Evolutionary conservation across 2,329 filamentous ascomycete species (phyloP), one percentile per base, ranked within the genome.

Genomic region (Botrytis squamosa): DNA sequence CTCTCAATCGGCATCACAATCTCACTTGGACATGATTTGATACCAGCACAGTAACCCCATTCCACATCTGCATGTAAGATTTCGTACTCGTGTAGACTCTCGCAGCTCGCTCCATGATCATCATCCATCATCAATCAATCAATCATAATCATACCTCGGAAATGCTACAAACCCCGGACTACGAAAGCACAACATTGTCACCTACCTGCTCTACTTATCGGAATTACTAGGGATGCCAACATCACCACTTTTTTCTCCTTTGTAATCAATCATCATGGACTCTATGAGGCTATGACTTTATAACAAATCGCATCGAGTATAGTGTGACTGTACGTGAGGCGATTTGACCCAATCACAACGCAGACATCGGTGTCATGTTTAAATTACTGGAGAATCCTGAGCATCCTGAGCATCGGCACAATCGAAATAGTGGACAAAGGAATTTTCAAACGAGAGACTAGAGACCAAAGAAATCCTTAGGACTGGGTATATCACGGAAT

Each of bases 21-120:
- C 25, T 40, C 38, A 42, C 12, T 40, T 40, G 9, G 60, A 40
- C 60, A n/a, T 63, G 16, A n/a, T n/a, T 63, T 63, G 36, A 63
- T 63, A 63, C 33, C 60, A n/a, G 38, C 36, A 16, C 22, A 12
- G 12, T n/a, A n/a, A 8, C 10, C 20, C 29, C 59, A 65, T 46
- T 46, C 33, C 18, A 46, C n/a, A 66, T 49, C 63, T 66, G 63
- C 63, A 49, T 66, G 64, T 49, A 66, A 66, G 42, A 66, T 49
- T 66, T 66, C 63, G 42, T 66, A 66, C 42, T 66, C 63, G 63
- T 66, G 60, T 63, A 22, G 20, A 25, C 20, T 22, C 22, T 49
- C 33, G 33, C 33, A 33, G 33, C 33, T 33, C 33, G 33, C 33
- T 33, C 33, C 33, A 29, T 29, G 29, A 29, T 29, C 29, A 55